Conservation (phyloP, 2,329 filamentous ascomycete species). For the Apiospora marii region DNA sequence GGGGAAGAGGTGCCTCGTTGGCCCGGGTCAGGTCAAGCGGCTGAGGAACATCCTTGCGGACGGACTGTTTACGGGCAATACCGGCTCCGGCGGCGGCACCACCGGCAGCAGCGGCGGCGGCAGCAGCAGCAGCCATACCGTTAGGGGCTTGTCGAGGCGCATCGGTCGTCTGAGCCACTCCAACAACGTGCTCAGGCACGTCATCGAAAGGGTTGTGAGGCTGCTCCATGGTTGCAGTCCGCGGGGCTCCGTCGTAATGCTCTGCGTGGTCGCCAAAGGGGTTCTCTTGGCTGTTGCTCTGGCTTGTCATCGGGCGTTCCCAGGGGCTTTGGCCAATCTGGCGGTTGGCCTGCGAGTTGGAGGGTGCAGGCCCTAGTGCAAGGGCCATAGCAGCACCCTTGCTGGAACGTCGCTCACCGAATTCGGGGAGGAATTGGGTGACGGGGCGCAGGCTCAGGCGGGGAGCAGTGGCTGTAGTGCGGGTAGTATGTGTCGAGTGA, state of each 20-base stretch:
- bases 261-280: slow-evolving; percentile 69
- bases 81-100: slow-evolving; percentile 47
- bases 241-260: slow-evolving; percentile 28
- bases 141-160: slow-evolving; percentile 36
- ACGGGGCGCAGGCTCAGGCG: slow-evolving; percentile 85
- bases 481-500: slow-evolving; percentile 43
- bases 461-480: slow-evolving; percentile 68
- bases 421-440: slow-evolving; percentile 80
- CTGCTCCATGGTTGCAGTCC: slow-evolving; percentile 40
- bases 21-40: slow-evolving; percentile 63
- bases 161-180: slow-evolving; percentile 46
- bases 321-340: slow-evolving; percentile 50
- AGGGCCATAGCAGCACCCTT: slow-evolving; percentile 53
- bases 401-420: slow-evolving; percentile 61
- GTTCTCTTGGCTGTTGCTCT: slow-evolving; percentile 65
- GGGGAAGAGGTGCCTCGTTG: slow-evolving; percentile 13
- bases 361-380: slow-evolving; percentile 39
- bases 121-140: slow-evolving; percentile 42
- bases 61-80: slow-evolving; percentile 63
- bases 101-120: slow-evolving; percentile 48
- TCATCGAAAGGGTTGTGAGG: slow-evolving; percentile 46
- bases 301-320: slow-evolving; percentile 55
- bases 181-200: slow-evolving; percentile 45
- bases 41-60: slow-evolving; percentile 59
- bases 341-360: slow-evolving; percentile 36